Conservation (phyloP, 2,329 filamentous ascomycete species). For the Colletotrichum magnum region DNA sequence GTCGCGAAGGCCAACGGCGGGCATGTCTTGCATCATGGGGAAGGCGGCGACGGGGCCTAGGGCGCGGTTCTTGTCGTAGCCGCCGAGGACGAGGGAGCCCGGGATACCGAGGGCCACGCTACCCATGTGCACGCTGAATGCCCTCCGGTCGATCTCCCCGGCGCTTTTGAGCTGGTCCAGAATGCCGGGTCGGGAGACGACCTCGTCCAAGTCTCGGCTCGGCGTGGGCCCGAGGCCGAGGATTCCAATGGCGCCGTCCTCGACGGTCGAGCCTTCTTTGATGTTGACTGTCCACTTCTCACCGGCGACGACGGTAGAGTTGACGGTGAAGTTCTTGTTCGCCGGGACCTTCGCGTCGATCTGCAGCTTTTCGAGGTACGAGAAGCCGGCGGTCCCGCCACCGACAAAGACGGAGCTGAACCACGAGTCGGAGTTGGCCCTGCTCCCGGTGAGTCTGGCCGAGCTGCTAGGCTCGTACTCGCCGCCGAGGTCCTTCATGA, state of each 20-base stretch:
- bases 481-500: neutral
- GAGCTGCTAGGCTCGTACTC: neutral
- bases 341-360: neutral
- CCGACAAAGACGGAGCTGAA: neutral
- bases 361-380: constrained; percentile 11
- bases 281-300: neutral
- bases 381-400: neutral
- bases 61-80: constrained; percentile 50
- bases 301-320: constrained; percentile 19
- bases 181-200: neutral
- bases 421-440: constrained; percentile 1
- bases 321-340: neutral
- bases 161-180: constrained; percentile 41
- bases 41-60: constrained; percentile 47
- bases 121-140: constrained; percentile 51
- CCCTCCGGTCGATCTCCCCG: constrained; percentile 44
- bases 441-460: neutral
- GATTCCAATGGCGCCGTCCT: neutral
- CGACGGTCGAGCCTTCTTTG: neutral
- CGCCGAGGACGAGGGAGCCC: constrained; percentile 51
- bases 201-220: too few species aligned
- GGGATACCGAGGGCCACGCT: constrained; percentile 46
- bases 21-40: constrained; percentile 34
- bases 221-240: constrained; percentile 11
- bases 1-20: constrained; percentile 40